Evolutionary conservation across 495 filamentous ascomycete genomes (phyloP), one percentile per base, ranked within the genome.

Genomic region (Patellaria atrata): DNA sequence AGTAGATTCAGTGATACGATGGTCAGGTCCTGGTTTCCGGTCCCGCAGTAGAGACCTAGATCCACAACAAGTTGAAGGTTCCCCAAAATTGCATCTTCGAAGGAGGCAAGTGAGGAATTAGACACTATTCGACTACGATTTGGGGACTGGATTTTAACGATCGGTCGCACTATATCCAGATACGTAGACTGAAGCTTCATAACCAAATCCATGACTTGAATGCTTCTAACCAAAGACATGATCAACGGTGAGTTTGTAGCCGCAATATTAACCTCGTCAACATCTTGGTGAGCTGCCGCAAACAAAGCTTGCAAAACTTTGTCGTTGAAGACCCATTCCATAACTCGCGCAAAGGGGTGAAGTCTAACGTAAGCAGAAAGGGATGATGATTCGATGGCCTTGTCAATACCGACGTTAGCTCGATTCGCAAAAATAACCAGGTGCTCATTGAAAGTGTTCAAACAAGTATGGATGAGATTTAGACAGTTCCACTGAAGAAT

Each of bases 261-360:
- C 8, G 80, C 67, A 30, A 65, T 69, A 30, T 73, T 63, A 27
- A 96, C 63, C 32, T 77, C 71, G 7, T 59, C 55, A 13, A 77
- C 52, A 47, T 89, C 69, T 50, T 86, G 73, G 35, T 82, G 73
- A 23, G 84, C 71, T 9, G 75, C 71, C 32, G 72, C 64, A 50
- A 94, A 84, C 10, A 99, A 55, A 14, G 74, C 71, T 41, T 67
- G 67, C 35, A 93, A 67, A 16, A 93, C 82, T 42, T 81, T 82
- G 44, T 89, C 82, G 46, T 92, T 93, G 52, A 92, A 94, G 54
- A 96, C 67, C 82, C 91, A 96, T 53, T 96, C 91, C 73, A 93
- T 89, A 15, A 85, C 80, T 23, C 89, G 72, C 13, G 79, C 73
- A 46, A 94, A 94, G 6, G 89, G 84, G 58, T 99, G 89, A 16